phyloP scores from a whole-genome alignment of 371 early-diverging fungal species.

The Quaeritorhiza haematococci region DNA sequence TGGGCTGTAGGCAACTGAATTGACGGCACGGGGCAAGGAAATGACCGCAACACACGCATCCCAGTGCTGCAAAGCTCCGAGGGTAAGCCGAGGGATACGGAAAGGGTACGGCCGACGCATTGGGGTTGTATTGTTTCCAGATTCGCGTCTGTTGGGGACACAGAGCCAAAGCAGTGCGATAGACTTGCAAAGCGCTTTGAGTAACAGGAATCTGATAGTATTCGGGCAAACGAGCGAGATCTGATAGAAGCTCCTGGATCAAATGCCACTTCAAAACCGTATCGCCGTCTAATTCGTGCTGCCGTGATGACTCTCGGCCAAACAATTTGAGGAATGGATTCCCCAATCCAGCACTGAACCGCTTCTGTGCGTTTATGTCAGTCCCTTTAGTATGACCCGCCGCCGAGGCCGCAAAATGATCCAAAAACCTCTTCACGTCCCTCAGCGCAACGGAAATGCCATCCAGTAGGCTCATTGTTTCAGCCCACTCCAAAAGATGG shows the following conservation, averaged over 20 bases:
- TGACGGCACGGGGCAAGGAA: too few species aligned
- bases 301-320: neutral
- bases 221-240: neutral
- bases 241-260: neutral
- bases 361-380: too few species aligned
- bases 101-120: neutral
- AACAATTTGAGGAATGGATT: too few species aligned
- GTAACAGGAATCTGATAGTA: neutral
- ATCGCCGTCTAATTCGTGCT: neutral
- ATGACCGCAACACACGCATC: too few species aligned
- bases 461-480: too few species aligned
- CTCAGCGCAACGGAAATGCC: too few species aligned
- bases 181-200: neutral
- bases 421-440: neutral
- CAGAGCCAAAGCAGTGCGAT: neutral
- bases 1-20: too few species aligned
- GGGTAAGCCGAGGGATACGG: too few species aligned
- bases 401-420: neutral
- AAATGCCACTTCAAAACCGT: neutral
- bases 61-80: too few species aligned
- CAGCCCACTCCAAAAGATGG: too few species aligned
- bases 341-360: too few species aligned
- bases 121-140: neutral
- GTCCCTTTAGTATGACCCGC: too few species aligned
- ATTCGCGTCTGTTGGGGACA: neutral